Conservation (phyloP, 176 grass and related monocot genomes). For the Raddia distichophylla region DNA sequence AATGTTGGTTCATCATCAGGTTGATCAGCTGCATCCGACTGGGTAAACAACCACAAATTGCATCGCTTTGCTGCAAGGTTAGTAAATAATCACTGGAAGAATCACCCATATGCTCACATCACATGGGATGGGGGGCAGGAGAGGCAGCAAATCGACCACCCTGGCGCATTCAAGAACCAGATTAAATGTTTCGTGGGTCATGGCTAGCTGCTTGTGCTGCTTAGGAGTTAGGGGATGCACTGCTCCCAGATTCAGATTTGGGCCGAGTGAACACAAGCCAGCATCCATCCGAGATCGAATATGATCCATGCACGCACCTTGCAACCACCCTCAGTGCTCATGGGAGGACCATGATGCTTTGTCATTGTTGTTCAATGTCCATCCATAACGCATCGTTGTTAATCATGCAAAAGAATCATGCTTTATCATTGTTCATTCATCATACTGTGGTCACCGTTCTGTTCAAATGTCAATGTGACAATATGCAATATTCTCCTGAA, state of each 20-base stretch:
- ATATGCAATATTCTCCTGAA: background rate
- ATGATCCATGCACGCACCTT: background rate
- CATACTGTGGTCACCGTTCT: slow-evolving; percentile 12
- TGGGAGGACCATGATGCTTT: background rate
- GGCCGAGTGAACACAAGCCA: background rate
- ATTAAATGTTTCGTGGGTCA: background rate
- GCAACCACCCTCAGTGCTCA: background rate
- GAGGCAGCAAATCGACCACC: slow-evolving; percentile 17
- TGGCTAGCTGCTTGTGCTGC: too few relatives aligned
- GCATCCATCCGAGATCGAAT: background rate
- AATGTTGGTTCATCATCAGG: background rate
- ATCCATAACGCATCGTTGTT: background rate
- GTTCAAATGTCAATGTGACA: background rate
- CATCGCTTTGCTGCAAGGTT: background rate
- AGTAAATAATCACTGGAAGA: background rate
- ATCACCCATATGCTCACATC: background rate
- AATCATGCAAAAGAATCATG: slow-evolving; percentile 8
- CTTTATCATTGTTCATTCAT: background rate
- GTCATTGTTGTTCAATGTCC: background rate
- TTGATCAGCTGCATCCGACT: background rate
- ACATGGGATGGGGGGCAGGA: background rate
- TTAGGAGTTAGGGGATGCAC: background rate
- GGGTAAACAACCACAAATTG: background rate
- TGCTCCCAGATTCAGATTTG: background rate
- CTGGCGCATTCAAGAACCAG: background rate